Evolutionary conservation across 2,329 filamentous ascomycete species (phyloP).

Genomic region (Eurotiales sp.): DNA sequence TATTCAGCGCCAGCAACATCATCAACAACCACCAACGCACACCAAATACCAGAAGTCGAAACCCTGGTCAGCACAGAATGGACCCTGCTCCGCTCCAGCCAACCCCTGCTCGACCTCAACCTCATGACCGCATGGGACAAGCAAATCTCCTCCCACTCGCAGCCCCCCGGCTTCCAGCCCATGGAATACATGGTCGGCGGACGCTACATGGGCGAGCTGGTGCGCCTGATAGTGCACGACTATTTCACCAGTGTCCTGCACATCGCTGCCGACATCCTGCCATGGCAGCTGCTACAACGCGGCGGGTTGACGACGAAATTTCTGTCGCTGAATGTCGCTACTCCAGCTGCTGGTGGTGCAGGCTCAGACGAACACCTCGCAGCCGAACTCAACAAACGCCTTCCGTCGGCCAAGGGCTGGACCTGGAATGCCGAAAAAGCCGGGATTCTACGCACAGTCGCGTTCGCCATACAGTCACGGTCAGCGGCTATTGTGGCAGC

Average conservation of each 20-base stretch:
- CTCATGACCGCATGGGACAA: constrained; percentile 67
- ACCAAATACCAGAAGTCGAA: constrained; percentile 48
- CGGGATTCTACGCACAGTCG: constrained; percentile 57
- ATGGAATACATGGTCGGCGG: constrained; percentile 77
- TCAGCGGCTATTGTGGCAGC: constrained; percentile 69
- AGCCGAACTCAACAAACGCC: constrained; percentile 46
- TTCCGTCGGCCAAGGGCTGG: constrained; percentile 45
- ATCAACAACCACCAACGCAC: constrained; percentile 49
- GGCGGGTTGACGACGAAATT: constrained; percentile 15
- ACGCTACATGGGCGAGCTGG: constrained; percentile 68
- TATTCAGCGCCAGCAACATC: constrained; percentile 46
- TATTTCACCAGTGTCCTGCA: constrained; percentile 50
- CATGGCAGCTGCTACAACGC: constrained; percentile 28
- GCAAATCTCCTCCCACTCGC: constrained; percentile 59
- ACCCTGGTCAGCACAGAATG: constrained; percentile 76
- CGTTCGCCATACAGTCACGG: constrained; percentile 63
- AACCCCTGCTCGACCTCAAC: constrained; percentile 57
- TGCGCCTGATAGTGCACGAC: constrained; percentile 63
- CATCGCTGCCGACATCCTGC: constrained; percentile 45
- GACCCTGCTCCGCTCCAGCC: constrained; percentile 68
- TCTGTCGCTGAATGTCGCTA: constrained; percentile 62
- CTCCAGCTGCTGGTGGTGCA: constrained; percentile 23
- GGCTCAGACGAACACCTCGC: constrained; percentile 45
- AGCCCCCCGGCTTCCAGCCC: constrained; percentile 69
- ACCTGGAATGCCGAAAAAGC: constrained; percentile 61